Conservation (phyloP, 768 basidiomycete species). For the Coprinopsis sp. region DNA sequence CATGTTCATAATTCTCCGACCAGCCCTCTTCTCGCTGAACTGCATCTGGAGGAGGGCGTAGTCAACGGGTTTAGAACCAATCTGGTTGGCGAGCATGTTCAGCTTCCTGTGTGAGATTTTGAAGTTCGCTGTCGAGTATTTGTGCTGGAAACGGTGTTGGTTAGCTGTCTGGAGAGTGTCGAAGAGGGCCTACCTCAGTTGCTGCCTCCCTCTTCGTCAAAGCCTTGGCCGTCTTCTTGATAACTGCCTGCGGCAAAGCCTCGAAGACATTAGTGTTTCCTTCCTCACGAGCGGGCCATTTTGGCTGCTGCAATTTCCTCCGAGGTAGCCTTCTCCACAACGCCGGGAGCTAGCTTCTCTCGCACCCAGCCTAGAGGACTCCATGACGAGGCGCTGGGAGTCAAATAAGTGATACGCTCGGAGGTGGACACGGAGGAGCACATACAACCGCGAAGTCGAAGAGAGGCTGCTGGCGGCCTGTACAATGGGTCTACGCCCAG, state of each 20-base stretch:
- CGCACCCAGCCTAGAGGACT: slow-evolving; percentile 62
- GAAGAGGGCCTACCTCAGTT: slow-evolving; percentile 22
- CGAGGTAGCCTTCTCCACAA: slow-evolving; percentile 40
- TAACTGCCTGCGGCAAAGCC: slow-evolving; percentile 21
- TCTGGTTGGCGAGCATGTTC: slow-evolving; percentile 81
- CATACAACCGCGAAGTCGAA: slow-evolving; percentile 13
- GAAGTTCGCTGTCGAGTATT: slow-evolving; percentile 89
- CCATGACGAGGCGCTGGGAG: slow-evolving; percentile 41
- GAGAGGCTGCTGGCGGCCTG: not conserved
- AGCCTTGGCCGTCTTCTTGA: slow-evolving; percentile 16
- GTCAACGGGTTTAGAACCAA: slow-evolving; percentile 89
- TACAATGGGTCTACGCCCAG: not conserved
- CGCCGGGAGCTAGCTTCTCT: slow-evolving; percentile 48
- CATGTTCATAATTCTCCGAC: slow-evolving; percentile 83
- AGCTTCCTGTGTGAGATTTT: slow-evolving; percentile 93
- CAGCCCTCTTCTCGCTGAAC: slow-evolving; percentile 90
- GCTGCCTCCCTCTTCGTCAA: slow-evolving; percentile 15
- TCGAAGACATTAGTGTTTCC: slow-evolving; percentile 52
- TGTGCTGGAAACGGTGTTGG: slow-evolving; percentile 53
- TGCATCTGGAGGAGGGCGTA: slow-evolving; percentile 95
- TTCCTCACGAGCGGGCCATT: slow-evolving; percentile 38
- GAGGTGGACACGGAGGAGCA: not conserved
- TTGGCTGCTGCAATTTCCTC: slow-evolving; percentile 45
- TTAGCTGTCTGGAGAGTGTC: not conserved
- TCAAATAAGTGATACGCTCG: not conserved